Percentiles rank a stretch among this genome's conserved stretches.
These are phyloP conservation scores for Tubosaeta sp. DNA, from an alignment of 768 basidiomycete genomes.

Conservation along the genomic window DNA sequence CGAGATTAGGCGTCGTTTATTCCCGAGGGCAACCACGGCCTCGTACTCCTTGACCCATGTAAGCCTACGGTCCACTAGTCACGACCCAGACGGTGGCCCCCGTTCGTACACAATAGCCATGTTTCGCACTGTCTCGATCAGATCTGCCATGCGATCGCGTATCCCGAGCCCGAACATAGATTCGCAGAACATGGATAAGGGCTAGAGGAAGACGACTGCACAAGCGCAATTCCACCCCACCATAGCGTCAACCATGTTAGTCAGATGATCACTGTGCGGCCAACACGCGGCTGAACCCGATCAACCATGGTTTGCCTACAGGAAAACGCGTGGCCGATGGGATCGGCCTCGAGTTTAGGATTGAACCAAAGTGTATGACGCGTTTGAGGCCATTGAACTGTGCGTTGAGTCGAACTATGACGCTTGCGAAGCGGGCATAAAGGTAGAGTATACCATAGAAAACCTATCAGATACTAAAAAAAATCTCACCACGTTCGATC, in stretches of 20 bases:
- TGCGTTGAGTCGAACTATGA: constrained; percentile 19
- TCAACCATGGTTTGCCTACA: constrained; percentile 6
- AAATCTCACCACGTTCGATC: no score
- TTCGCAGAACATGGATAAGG: neutral
- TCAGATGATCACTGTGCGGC: constrained; percentile 36
- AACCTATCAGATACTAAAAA: no score
- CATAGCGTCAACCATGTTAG: constrained; percentile 41
- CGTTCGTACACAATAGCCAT: constrained; percentile 35
- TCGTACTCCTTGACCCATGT: constrained; percentile 15
- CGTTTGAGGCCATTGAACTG: constrained; percentile 17
- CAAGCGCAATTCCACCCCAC: constrained; percentile 11
- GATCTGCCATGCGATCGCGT: constrained; percentile 25
- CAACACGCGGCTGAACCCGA: constrained; percentile 30
- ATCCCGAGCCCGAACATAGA: neutral
- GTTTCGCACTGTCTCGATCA: constrained; percentile 39
- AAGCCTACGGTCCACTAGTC: neutral
- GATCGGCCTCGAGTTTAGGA: constrained; percentile 20
- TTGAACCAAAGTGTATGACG: constrained; percentile 20
- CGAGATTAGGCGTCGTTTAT: constrained; percentile 24
- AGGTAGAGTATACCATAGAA: neutral
- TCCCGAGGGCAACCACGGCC: constrained; percentile 14
- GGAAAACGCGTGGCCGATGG: constrained; percentile 17
- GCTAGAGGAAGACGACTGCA: neutral
- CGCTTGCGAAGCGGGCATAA: constrained; percentile 2
- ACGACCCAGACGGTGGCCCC: neutral